These are phyloP conservation scores for Mrakia hoshinonis DNA, from an alignment of 768 basidiomycete genomes.

Conservation along the genomic window DNA sequence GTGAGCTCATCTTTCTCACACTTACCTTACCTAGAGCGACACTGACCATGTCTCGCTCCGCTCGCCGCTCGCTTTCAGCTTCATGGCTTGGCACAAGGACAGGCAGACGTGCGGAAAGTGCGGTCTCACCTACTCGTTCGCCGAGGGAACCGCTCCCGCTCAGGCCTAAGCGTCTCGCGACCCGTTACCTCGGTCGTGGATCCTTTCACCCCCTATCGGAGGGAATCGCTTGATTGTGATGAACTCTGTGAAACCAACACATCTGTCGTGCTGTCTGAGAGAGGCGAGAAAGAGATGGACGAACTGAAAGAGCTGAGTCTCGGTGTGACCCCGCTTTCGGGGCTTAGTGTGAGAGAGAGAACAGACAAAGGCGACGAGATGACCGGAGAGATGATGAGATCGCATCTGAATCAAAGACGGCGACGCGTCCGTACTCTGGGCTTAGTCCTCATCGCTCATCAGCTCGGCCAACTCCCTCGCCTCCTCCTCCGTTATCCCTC, in stretches of 20 bases:
- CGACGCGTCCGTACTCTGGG: no score
- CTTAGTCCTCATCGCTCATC: conserved; percentile 44
- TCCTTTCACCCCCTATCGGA: background rate
- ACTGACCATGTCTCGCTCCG: conserved; percentile 46
- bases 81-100: conserved; percentile 96
- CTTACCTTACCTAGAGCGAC: conserved; percentile 32
- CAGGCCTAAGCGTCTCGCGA: conserved; percentile 10
- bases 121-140: conserved; percentile 42
- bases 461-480: conserved; percentile 80
- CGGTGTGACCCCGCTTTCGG: no score
- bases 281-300: no score
- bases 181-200: conserved; percentile 1
- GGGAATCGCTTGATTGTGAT: no score
- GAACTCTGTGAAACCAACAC: no score
- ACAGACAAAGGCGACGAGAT: no score
- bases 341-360: no score
- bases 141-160: conserved; percentile 33
- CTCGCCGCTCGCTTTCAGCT: conserved; percentile 27
- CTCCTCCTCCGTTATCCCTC: conserved; percentile 70
- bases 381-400: no score
- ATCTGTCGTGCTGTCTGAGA: no score
- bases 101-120: conserved; percentile 85
- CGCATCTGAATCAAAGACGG: no score
- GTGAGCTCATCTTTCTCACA: conserved; percentile 33
- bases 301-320: no score